Conservation (phyloP, 768 basidiomycete genomes). For the Auricularia heimuer region DNA sequence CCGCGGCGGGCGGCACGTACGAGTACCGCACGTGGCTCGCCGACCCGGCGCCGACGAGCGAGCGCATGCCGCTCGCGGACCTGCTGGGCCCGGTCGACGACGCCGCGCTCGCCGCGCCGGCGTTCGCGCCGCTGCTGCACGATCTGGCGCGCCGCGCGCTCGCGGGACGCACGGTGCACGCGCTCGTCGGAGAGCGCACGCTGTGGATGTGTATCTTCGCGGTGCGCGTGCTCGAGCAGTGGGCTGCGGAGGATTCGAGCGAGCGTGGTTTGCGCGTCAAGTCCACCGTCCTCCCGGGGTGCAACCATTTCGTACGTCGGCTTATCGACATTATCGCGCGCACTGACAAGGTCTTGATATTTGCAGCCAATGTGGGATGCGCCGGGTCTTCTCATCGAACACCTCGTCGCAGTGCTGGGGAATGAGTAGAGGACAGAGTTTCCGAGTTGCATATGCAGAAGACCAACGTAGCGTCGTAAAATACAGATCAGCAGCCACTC, state of each 20-base stretch:
- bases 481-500: conserved; percentile 23
- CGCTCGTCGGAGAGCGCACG: background rate
- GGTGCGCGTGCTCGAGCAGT: background rate
- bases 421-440: too few species aligned
- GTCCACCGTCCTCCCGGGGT: too few species aligned
- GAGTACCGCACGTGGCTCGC: background rate
- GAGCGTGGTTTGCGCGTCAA: too few species aligned
- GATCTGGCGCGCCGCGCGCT: background rate
- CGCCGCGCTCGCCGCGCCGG: background rate
- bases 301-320: too few species aligned
- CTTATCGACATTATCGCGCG: too few species aligned
- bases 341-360: too few species aligned
- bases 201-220: background rate
- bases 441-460: too few species aligned
- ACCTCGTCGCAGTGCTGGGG: too few species aligned
- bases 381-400: too few species aligned
- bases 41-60: background rate
- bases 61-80: background rate
- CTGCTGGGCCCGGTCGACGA: background rate
- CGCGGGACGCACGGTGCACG: background rate
- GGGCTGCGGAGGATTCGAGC: background rate
- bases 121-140: background rate
- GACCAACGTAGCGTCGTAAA: too few species aligned
- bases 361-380: too few species aligned
- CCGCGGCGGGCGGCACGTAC: background rate